A percentile compares a stretch with the other conserved stretches of the same genome.
These are phyloP conservation scores for Xylaria acuta DNA, from an alignment of 495 filamentous ascomycete genomes.

Conservation along the genomic window DNA sequence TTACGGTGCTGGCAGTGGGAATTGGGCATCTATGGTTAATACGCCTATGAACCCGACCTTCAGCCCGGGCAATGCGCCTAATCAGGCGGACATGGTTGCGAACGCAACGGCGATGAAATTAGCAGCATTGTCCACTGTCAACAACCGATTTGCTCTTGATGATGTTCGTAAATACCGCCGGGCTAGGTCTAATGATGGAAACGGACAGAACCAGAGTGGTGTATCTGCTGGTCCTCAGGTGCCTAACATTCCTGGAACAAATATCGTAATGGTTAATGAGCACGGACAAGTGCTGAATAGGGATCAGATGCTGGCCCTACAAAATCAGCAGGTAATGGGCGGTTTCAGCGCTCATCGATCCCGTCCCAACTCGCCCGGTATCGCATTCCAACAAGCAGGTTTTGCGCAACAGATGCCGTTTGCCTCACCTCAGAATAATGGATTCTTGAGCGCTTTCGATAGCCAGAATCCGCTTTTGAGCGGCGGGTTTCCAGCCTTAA, in stretches of 20 bases:
- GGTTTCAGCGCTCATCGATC: constrained; percentile 79
- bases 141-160: constrained; percentile 96
- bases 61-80: constrained; percentile 59
- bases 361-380: constrained; percentile 89
- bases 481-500: constrained; percentile 73
- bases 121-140: constrained; percentile 94
- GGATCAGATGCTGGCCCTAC: constrained; percentile 85
- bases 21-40: constrained; percentile 98
- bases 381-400: constrained; percentile 74
- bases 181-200: constrained; percentile 86
- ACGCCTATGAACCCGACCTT: constrained; percentile 95
- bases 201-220: constrained; percentile 54
- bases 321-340: constrained; percentile 80
- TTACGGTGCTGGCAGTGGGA: constrained; percentile 81
- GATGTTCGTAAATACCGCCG: constrained; percentile 94
- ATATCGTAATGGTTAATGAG: constrained; percentile 88
- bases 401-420: constrained; percentile 73
- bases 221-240: constrained; percentile 52
- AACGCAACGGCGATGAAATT: constrained; percentile 99
- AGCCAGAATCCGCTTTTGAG: constrained; percentile 72
- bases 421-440: constrained; percentile 92
- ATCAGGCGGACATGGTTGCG: constrained; percentile 96
- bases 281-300: constrained; percentile 84
- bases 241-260: constrained; percentile 63
- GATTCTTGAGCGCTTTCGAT: constrained; percentile 90